These are phyloP conservation scores for Stephania cephalantha DNA, from an alignment of 164 flowering plant species.

Conservation along the genomic window DNA sequence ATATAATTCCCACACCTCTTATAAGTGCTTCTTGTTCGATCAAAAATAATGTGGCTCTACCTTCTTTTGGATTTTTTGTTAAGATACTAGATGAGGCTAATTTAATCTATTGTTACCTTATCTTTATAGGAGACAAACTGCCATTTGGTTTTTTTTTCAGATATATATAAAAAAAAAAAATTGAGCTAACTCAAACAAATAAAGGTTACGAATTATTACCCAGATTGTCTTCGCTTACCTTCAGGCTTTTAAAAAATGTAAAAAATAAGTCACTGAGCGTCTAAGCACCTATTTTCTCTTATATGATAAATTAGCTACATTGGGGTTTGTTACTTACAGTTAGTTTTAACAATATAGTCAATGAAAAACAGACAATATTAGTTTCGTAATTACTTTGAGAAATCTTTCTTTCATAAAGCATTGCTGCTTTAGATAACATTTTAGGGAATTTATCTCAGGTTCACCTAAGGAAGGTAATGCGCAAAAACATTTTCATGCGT, in stretches of 20 bases:
- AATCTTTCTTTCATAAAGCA: not conserved
- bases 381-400: not conserved
- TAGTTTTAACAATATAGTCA: not conserved
- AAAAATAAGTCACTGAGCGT: not conserved
- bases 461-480: conserved; percentile 88
- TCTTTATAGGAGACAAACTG: not conserved
- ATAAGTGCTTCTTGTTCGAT: not conserved
- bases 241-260: not conserved
- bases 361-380: not conserved
- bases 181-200: not conserved
- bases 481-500: conserved; percentile 79
- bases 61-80: not conserved
- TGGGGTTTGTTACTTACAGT: not conserved
- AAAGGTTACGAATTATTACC: not conserved
- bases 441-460: conserved; percentile 38
- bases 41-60: not conserved
- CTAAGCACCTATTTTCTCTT: not conserved
- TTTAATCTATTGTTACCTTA: not conserved
- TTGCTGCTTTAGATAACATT: conserved; percentile 6
- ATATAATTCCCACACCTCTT: not conserved
- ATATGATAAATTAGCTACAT: not conserved
- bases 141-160: not conserved
- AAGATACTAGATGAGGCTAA: not conserved
- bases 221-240: not conserved
- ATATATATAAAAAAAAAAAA: not conserved